Evolutionary conservation across 1,139 yeast species (phyloP).

Genomic region (Hemisphaericaspora lyxosophila): DNA sequence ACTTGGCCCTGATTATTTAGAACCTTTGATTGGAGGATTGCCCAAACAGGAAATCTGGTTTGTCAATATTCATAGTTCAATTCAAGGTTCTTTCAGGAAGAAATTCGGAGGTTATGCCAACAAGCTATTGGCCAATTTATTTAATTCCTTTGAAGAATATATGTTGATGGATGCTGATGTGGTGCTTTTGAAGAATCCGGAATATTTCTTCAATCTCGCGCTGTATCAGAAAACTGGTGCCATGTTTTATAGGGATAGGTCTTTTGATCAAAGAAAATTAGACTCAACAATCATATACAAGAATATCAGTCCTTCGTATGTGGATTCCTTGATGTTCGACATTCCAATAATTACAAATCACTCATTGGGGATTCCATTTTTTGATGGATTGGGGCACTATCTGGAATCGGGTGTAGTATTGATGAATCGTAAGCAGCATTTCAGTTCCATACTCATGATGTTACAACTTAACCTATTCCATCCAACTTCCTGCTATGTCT

Average conservation of each 20-base stretch:
- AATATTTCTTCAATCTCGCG: constrained; percentile 26
- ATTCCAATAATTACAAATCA: constrained; percentile 27
- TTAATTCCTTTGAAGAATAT: constrained; percentile 36
- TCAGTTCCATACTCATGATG: constrained; percentile 29
- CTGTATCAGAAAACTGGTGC: constrained; percentile 27
- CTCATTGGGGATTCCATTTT: constrained; percentile 21
- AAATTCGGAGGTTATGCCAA: constrained; percentile 29
- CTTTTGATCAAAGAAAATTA: constrained; percentile 28
- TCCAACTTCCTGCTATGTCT: constrained; percentile 39
- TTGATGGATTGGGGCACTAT: constrained; percentile 28
- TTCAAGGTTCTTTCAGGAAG: constrained; percentile 23
- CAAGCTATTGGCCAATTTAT: constrained; percentile 33
- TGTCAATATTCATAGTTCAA: constrained; percentile 24
- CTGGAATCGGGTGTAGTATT: constrained; percentile 34
- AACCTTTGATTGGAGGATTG: constrained; percentile 21
- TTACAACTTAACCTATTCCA: constrained; percentile 39
- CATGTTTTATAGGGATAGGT: constrained; percentile 29
- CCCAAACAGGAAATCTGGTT: constrained; percentile 45
- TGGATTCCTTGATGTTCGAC: constrained; percentile 29
- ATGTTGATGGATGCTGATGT: constrained; percentile 38
- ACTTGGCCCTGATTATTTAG: constrained; percentile 26
- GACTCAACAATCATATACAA: constrained; percentile 25
- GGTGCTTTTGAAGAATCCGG: constrained; percentile 30
- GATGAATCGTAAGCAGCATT: constrained; percentile 28
- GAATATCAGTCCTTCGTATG: constrained; percentile 27